Percentiles rank a stretch among this genome's conserved stretches.
These are phyloP conservation scores for Hypoxylon sp. DNA, from an alignment of 2,329 filamentous ascomycete genomes.

Conservation along the genomic window DNA sequence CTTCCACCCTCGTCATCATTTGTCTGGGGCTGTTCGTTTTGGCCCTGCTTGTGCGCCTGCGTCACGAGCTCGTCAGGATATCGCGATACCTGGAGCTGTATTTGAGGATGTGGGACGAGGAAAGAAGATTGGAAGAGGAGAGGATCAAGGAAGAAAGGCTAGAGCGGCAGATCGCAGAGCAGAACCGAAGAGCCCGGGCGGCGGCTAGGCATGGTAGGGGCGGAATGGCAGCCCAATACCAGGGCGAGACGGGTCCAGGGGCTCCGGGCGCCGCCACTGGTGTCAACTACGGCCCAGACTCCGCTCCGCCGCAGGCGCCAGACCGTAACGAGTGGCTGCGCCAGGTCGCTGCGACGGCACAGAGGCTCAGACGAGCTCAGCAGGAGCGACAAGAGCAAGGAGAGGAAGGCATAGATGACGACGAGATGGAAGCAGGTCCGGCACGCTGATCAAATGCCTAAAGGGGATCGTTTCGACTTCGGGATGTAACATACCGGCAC, in stretches of 20 bases:
- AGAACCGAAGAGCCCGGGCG: not conserved
- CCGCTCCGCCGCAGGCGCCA: not conserved
- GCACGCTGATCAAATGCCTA: not conserved
- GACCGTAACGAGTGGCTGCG: slow-evolving; percentile 7
- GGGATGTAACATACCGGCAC: too few relatives aligned
- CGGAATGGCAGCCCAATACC: not conserved
- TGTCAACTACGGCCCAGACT: not conserved
- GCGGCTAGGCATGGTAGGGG: not conserved
- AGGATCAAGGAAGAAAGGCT: slow-evolving; percentile 6
- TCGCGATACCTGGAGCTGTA: slow-evolving; percentile 34
- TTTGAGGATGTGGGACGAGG: slow-evolving; percentile 38
- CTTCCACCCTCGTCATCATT: slow-evolving; percentile 25
- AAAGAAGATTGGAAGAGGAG: slow-evolving; percentile 18
- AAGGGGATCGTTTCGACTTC: too few relatives aligned
- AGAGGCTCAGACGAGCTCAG: not conserved
- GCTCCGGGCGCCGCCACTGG: too few relatives aligned
- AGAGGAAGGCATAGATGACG: not conserved
- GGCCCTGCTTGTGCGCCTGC: slow-evolving; percentile 26
- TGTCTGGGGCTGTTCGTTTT: slow-evolving; percentile 36
- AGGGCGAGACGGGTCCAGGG: too few relatives aligned
- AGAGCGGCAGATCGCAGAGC: slow-evolving; percentile 5
- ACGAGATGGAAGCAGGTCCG: not conserved
- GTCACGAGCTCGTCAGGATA: slow-evolving; percentile 25
- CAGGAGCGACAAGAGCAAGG: not conserved
- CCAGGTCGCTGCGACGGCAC: not conserved